Conservation (phyloP, 371 early-diverging fungal genomes). For the Coemansia sp. region DNA sequence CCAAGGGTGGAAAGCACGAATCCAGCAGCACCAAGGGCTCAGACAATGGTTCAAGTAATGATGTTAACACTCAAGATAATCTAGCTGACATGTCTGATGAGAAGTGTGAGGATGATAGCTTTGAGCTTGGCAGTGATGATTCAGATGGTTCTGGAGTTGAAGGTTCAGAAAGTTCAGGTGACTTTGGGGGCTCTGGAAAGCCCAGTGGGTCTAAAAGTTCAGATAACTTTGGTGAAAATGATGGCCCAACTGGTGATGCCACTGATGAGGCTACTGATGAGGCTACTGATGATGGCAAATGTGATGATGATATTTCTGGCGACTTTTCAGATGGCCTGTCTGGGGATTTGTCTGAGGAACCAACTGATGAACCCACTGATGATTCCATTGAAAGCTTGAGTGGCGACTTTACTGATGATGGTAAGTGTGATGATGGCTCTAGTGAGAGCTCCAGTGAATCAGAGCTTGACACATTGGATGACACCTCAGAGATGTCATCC, state of each 20-base stretch:
- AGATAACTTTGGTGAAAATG: neutral
- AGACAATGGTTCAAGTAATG: neutral
- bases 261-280: neutral
- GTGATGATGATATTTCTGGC: neutral
- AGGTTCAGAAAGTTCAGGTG: too few species aligned
- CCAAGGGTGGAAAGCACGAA: neutral
- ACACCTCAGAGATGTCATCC: neutral
- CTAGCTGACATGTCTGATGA: neutral
- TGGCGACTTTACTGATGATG: neutral
- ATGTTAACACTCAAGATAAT: neutral
- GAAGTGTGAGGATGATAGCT: neutral
- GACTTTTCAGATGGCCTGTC: too few species aligned
- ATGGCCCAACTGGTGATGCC: neutral
- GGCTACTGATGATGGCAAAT: constrained; percentile 2
- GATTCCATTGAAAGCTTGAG: neutral
- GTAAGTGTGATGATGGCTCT: neutral
- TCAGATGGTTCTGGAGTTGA: neutral
- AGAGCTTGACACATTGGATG: neutral
- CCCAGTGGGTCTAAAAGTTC: too few species aligned
- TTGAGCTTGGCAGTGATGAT: neutral
- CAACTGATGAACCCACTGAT: neutral
- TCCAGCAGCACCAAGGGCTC: neutral
- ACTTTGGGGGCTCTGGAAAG: too few species aligned
- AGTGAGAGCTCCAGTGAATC: neutral
- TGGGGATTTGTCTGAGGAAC: too few species aligned